Base-by-base conservation (phyloP, 2,329 filamentous ascomycete species). In the Xylaria sp. region DNA sequence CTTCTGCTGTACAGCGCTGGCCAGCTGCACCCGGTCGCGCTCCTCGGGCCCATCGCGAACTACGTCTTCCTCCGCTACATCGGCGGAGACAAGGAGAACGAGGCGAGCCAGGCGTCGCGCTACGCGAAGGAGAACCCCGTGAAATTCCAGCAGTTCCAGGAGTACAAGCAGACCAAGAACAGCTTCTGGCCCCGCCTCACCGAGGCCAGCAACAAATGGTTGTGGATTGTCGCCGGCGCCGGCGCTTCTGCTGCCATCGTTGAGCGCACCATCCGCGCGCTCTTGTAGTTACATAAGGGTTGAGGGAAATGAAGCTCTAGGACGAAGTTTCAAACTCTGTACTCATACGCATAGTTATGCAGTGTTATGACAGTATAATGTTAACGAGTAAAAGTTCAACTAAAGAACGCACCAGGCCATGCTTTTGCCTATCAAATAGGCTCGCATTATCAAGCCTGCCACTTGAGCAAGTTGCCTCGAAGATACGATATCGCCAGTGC, bases 61-160 rank as follows among this genome's bases (percentile, higher is more conserved):
- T 86, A 86, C 69, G 50, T 77, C 13, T 84, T 81, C 73, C 75
- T 86, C 13, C 79, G 83, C 50, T 79, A 74, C 60, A 72, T 84
- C 9, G 79, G 82, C 7, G 83, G 83, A 7, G 82, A 85, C 63
- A 78, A 76, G 55, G 68, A 81, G 65, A 84, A 78, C 29, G 82
- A 85, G 61, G 71, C 71, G 19, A 73, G 71, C 50, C 81, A 85
- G 64, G 74, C 75, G 48, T 72, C 76, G 47, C 76, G 82, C 4
- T 86, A 86, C 63, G 73, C 73, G 18, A 73, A 73, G 38, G 74
- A 76, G 13, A 76, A 79, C 52, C 74, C 76, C 4, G 66, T 74
- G 43, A 86, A 86, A 67, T 76, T 79, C 46, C 70, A 74, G 40
- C 77, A 86, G 58, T 71, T 86, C 18, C 71, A 78, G 62, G 66